A percentile compares a stretch with the other conserved stretches of the same genome.
Conservation (phyloP, 306 rosid genomes). For the Echinosophora koreensis region DNA sequence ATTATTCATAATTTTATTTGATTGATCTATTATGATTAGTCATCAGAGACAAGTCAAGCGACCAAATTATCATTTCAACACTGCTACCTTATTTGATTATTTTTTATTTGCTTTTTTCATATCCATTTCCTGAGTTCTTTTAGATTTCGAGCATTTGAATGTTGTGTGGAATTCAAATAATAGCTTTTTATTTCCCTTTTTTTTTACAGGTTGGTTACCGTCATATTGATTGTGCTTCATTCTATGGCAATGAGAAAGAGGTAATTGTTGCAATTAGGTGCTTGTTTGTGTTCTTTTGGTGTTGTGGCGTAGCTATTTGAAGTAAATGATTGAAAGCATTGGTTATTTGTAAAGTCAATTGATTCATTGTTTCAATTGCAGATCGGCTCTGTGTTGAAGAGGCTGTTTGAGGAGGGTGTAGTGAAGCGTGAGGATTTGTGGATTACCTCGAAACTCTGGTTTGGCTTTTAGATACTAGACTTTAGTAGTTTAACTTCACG, state of each 20-base stretch:
- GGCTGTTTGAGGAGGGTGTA: constrained; percentile 76
- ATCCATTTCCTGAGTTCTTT: no score
- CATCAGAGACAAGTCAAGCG: no score
- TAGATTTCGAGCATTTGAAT: no score
- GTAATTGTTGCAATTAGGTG: constrained; percentile 47
- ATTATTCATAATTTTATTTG: no score
- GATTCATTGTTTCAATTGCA: constrained; percentile 39
- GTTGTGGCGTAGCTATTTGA: neutral
- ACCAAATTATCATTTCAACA: no score
- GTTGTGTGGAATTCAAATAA: no score
- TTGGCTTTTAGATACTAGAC: constrained; percentile 45
- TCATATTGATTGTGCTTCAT: constrained; percentile 87
- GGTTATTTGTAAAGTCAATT: constrained; percentile 6
- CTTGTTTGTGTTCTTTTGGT: neutral
- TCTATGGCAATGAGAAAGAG: constrained; percentile 79
- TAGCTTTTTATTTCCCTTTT: no score
- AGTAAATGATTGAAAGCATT: constrained; percentile 12
- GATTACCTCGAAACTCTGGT: constrained; percentile 94
- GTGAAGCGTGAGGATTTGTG: constrained; percentile 89
- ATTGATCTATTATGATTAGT: no score
- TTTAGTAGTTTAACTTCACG: constrained; percentile 24
- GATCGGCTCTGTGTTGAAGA: constrained; percentile 77
- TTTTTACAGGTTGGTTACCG: constrained; percentile 71
- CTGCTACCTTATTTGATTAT: no score
- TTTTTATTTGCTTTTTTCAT: no score